Conservation (phyloP, 2,329 filamentous ascomycete genomes). For the Pyricularia sp. region DNA sequence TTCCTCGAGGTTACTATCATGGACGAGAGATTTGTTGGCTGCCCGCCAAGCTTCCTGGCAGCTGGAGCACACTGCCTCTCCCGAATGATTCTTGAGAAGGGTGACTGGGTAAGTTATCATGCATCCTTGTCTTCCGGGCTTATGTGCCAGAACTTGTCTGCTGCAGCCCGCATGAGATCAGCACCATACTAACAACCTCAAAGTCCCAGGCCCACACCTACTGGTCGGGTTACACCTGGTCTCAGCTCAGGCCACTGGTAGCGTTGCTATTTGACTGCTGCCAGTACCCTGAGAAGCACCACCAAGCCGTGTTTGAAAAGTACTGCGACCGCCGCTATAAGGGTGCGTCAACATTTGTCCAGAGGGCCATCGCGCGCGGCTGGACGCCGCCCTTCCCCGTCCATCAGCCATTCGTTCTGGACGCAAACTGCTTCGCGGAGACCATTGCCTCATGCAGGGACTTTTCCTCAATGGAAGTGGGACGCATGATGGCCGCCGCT, state of each 20-base stretch:
- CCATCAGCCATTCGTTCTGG: slow-evolving; percentile 10
- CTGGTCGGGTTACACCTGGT: slow-evolving; percentile 88
- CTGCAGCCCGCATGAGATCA: background rate
- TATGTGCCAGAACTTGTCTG: background rate
- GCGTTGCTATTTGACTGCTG: slow-evolving; percentile 81
- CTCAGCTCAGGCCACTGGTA: slow-evolving; percentile 71
- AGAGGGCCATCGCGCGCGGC: slow-evolving; percentile 58
- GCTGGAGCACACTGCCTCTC: slow-evolving; percentile 90
- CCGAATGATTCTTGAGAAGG: slow-evolving; percentile 80
- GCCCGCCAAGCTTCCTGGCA: slow-evolving; percentile 80
- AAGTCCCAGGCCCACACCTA: slow-evolving; percentile 76
- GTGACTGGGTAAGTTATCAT: slow-evolving; percentile 68
- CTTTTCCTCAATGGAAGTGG: slow-evolving; percentile 1
- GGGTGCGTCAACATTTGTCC: slow-evolving; percentile 70
- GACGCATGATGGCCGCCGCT: background rate
- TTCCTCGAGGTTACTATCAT: slow-evolving; percentile 95
- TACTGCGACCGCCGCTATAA: slow-evolving; percentile 85
- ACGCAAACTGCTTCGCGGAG: background rate
- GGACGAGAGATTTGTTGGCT: slow-evolving; percentile 94
- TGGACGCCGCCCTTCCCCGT: slow-evolving; percentile 40
- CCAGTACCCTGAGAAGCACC: slow-evolving; percentile 69
- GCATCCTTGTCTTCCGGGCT: background rate
- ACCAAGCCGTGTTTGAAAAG: slow-evolving; percentile 82
- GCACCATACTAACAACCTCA: slow-evolving; percentile 1
- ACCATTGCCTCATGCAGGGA: background rate